These are phyloP conservation scores for Aurinia saxatilis DNA, from an alignment of 345 rosid genomes.

Conservation along the genomic window DNA sequence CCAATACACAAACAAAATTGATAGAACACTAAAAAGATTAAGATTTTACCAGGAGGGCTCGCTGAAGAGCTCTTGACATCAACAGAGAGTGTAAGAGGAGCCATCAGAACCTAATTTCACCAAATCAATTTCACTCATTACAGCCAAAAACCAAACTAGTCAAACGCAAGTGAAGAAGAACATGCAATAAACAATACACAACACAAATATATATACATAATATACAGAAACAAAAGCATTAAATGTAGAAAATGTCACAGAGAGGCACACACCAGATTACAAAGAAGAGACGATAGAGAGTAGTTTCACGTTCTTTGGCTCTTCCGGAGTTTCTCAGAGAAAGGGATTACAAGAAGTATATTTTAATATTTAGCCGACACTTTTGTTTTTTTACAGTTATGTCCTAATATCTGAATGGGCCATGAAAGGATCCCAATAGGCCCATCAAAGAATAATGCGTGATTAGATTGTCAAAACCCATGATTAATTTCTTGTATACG, in stretches of 20 bases:
- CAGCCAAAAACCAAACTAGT: neutral
- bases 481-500: neutral
- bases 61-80: constrained; percentile 27
- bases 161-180: neutral
- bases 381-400: neutral
- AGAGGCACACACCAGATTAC: constrained; percentile 5
- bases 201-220: neutral
- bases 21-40: neutral
- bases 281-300: neutral
- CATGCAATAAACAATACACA: neutral
- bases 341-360: too few relatives aligned
- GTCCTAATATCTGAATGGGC: neutral
- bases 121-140: constrained; percentile 7
- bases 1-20: neutral
- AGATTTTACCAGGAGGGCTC: constrained; percentile 16
- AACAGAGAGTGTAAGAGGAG: constrained; percentile 32
- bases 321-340: neutral
- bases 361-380: too few relatives aligned
- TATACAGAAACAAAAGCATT: neutral
- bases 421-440: neutral
- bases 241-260: neutral
- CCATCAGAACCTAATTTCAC: constrained; percentile 25
- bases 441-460: neutral
- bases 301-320: constrained; percentile 13
- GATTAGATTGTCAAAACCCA: neutral